Conservation (phyloP, 2,329 filamentous ascomycete species). For the Talaromyces sp. region DNA sequence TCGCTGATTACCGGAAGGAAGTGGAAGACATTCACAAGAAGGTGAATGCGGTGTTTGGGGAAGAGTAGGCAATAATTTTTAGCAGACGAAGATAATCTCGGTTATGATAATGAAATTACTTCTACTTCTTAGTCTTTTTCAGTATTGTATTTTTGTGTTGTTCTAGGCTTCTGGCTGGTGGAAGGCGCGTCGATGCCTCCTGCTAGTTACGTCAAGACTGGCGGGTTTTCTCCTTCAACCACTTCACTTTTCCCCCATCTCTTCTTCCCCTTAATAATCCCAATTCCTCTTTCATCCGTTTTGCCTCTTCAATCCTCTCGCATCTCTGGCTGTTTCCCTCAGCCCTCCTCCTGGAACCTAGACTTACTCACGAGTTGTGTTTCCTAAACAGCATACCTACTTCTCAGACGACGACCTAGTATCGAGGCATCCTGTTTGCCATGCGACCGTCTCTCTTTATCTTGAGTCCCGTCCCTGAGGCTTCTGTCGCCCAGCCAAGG, state of each 20-base stretch:
- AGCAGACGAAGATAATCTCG: background rate
- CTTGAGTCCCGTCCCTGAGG: no score
- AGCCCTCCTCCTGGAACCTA: no score
- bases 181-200: background rate
- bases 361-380: no score
- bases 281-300: no score
- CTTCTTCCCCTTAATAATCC: background rate
- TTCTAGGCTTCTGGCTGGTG: background rate
- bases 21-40: no score
- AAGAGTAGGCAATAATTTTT: no score
- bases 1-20: no score
- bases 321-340: no score
- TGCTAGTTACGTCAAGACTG: background rate
- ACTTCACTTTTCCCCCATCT: background rate
- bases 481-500: background rate
- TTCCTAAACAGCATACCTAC: no score
- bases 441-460: background rate
- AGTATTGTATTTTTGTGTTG: background rate
- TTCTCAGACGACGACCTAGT: background rate
- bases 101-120: background rate
- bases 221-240: background rate
- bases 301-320: no score
- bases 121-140: background rate
- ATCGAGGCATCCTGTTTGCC: background rate
- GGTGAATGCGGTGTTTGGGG: no score